Conservation (phyloP, 2,329 filamentous ascomycete genomes). For the Fusarium sp. region DNA sequence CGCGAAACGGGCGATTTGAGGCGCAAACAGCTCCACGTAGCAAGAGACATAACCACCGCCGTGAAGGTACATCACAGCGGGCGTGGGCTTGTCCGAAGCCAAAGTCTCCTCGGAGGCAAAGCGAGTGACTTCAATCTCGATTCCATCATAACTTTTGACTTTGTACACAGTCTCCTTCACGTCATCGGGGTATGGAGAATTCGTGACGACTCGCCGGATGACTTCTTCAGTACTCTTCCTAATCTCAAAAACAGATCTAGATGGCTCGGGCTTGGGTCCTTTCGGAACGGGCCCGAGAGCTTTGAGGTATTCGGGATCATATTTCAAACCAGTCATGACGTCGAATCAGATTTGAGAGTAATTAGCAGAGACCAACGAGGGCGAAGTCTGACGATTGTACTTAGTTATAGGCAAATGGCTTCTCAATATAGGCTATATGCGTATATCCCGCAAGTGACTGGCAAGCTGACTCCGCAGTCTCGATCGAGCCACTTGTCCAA, state of each 20-base stretch:
- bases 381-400: not conserved
- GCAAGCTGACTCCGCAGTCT: not conserved
- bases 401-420: not conserved
- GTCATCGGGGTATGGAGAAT: not conserved
- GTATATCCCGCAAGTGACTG: not conserved
- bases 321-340: conserved; percentile 4
- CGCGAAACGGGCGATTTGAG: conserved; percentile 15
- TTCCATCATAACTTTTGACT: conserved; percentile 1
- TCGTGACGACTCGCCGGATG: not conserved
- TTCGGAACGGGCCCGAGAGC: not conserved
- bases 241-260: not conserved
- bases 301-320: not conserved
- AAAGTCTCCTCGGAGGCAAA: conserved; percentile 1
- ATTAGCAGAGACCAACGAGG: fast-evolving
- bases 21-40: conserved; percentile 4
- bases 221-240: not conserved
- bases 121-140: conserved; percentile 10
- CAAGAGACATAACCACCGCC: conserved; percentile 12
- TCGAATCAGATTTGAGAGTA: too few species aligned
- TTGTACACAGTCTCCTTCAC: conserved; percentile 4
- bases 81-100: not conserved
- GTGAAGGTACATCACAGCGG: conserved; percentile 17
- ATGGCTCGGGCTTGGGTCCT: not conserved
- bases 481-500: too few species aligned
- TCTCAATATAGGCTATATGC: not conserved